phyloP scores from a whole-genome alignment of 805 yeast species.

The Zygotorulaspora florentina region DNA sequence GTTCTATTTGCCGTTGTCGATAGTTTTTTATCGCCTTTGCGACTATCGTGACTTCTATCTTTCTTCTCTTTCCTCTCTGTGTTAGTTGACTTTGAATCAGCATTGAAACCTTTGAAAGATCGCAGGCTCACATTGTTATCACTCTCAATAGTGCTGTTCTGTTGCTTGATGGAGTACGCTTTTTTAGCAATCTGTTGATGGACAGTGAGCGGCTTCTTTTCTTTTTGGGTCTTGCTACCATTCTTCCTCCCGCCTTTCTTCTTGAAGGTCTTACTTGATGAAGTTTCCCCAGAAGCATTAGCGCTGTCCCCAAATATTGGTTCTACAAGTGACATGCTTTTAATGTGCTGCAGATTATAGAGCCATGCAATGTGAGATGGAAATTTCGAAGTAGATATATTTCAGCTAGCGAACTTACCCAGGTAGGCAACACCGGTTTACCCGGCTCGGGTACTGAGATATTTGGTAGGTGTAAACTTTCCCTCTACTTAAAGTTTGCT shows the following conservation, averaged over 20 bases:
- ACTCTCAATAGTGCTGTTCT: constrained; percentile 41
- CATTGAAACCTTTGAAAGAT: constrained; percentile 35
- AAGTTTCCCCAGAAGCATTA: no score
- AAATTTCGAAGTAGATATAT: no score
- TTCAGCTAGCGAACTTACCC: no score
- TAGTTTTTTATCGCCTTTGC: background rate
- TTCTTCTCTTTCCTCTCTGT: background rate
- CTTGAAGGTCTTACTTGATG: constrained; percentile 9
- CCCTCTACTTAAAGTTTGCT: no score
- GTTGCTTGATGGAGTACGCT: constrained; percentile 26
- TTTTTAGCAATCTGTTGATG: constrained; percentile 27
- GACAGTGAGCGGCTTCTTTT: constrained; percentile 24
- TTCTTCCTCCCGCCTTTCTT: constrained; percentile 25
- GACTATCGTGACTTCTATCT: no score
- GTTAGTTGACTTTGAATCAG: constrained; percentile 9
- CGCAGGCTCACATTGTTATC: constrained; percentile 38
- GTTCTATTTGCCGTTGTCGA: background rate
- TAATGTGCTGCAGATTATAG: no score
- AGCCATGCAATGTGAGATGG: no score
- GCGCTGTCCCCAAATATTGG: no score
- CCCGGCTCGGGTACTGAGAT: no score
- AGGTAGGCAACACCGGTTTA: no score
- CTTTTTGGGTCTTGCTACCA: constrained; percentile 10
- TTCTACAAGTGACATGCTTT: no score
- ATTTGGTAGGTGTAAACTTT: no score